Evolutionary conservation across 768 basidiomycete species (phyloP).

Genomic region (Pleurotus pulmonarius): DNA sequence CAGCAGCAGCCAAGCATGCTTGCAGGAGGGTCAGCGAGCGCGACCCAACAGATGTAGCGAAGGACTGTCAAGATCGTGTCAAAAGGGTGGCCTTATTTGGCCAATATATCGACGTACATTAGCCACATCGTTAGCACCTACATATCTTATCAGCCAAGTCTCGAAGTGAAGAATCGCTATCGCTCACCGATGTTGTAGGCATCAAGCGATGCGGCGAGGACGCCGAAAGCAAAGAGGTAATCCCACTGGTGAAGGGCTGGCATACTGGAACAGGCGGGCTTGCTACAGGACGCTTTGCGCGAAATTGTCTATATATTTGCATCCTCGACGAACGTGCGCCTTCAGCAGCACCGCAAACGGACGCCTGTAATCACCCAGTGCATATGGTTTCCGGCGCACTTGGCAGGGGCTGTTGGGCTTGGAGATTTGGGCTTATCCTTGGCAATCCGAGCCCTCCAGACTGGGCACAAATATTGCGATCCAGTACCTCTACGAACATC

Average conservation of each 20-base stretch:
- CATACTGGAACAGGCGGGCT: conserved; percentile 11
- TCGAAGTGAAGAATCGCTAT: not conserved
- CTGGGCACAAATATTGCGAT: too few relatives aligned
- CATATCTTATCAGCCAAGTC: conserved; percentile 16
- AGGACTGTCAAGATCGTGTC: conserved; percentile 12
- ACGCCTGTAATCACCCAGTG: too few relatives aligned
- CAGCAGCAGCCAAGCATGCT: conserved; percentile 20
- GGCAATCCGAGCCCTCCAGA: too few relatives aligned
- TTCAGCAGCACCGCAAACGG: too few relatives aligned
- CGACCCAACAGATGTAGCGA: conserved; percentile 21
- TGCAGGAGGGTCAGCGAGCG: conserved; percentile 22
- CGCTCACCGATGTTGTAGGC: not conserved
- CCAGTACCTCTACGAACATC: too few relatives aligned
- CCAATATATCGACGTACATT: conserved; percentile 12
- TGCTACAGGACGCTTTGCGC: conserved; percentile 1
- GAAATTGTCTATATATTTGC: not conserved
- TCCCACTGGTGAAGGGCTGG: conserved; percentile 25
- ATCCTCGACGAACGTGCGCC: not conserved
- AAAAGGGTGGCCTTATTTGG: not conserved
- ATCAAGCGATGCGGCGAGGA: conserved; percentile 14
- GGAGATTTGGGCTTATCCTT: too few relatives aligned
- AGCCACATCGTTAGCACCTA: conserved; percentile 26
- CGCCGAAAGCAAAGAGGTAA: conserved; percentile 25
- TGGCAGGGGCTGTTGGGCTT: too few relatives aligned
- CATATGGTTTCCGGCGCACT: too few relatives aligned